Conservation (phyloP, 192 early-diverging fungal species). For the Coemansia sp. region DNA sequence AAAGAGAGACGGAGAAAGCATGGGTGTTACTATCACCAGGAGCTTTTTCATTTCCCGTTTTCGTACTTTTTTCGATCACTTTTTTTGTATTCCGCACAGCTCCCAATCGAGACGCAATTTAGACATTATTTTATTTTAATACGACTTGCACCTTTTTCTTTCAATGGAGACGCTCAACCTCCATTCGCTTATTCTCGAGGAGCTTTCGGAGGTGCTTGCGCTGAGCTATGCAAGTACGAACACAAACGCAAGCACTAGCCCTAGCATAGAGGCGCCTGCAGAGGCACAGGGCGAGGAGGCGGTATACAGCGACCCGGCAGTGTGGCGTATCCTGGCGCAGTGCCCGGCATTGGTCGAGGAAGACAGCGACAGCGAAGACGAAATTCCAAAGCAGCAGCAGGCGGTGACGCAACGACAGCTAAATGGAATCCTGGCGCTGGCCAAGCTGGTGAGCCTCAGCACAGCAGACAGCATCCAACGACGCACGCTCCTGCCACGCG, state of each 20-base stretch:
- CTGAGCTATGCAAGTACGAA: constrained; percentile 11
- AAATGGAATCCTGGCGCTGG: constrained; percentile 49
- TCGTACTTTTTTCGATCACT: too few species aligned
- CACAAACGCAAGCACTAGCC: too few species aligned
- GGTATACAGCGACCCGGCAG: constrained; percentile 16
- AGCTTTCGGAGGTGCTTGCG: constrained; percentile 42
- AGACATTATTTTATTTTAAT: background rate
- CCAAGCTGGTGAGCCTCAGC: constrained; percentile 33
- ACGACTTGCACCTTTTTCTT: too few species aligned
- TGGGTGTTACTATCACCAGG: too few species aligned
- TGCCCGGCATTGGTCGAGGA: constrained; percentile 25
- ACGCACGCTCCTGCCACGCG: constrained; percentile 22
- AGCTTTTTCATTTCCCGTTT: too few species aligned
- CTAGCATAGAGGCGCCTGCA: background rate
- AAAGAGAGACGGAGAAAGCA: too few species aligned
- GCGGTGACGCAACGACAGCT: constrained; percentile 30
- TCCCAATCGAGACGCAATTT: constrained; percentile 2
- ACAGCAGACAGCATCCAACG: constrained; percentile 9
- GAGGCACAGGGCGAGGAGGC: background rate
- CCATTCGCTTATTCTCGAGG: constrained; percentile 53
- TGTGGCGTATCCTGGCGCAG: constrained; percentile 30
- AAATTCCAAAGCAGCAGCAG: background rate
- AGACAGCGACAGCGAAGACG: background rate
- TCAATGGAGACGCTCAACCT: constrained; percentile 38
- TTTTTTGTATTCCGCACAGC: too few species aligned